Evolutionary conservation across 345 rosid genomes (phyloP), one percentile per base, ranked within the genome.

Genomic region (Gossypioides kirkii): DNA sequence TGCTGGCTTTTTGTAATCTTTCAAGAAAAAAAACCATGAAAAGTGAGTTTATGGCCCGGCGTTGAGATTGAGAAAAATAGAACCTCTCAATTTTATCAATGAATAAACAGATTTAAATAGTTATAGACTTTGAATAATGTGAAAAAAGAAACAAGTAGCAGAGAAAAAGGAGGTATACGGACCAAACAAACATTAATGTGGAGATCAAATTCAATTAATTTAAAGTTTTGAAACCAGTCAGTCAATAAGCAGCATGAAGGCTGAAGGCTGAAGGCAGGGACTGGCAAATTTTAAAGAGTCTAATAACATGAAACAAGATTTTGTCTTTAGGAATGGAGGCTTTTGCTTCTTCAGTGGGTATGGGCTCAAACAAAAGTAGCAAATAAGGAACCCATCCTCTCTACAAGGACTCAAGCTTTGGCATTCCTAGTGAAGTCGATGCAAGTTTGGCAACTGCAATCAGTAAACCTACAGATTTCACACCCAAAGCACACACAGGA

Each of bases 401-500:
- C 38, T 22, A 2, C 11, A 25, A 45, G 4, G 14, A 7, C 71
- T 87, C 79, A 88, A 65, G 80, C 78, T 81, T 79, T 83, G 23
- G 88, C 86, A 38, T 90, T 90, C 72, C 86, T 83, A 1, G 92
- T 91, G 83, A 93, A 93, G 82, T 95, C 99, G 0, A 75, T 82
- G 88, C 99, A 95, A 47, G 90, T 92, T 85, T 93, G 99, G 91
- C 97, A 95, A 84, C 81, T 87, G 82, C 99, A 95, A 53, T 95
- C 97, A 0, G 90, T 68, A 86, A 91, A 92, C 11, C 98, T 96
- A 58, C 99, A 92, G 74, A 89, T 83, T 28, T 86, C 88, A 69
- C 99, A 91, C 54, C 99, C 99, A 22, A 92, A 92, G 85, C 99
- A 95, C 36, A 95, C 98, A 47, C 98, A 95, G 46, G 98, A 89